Percentiles rank a stretch among this genome's conserved stretches.
These are phyloP conservation scores for Trametes sp. DNA, from an alignment of 1,284 basidiomycete species.

Conservation along the genomic window DNA sequence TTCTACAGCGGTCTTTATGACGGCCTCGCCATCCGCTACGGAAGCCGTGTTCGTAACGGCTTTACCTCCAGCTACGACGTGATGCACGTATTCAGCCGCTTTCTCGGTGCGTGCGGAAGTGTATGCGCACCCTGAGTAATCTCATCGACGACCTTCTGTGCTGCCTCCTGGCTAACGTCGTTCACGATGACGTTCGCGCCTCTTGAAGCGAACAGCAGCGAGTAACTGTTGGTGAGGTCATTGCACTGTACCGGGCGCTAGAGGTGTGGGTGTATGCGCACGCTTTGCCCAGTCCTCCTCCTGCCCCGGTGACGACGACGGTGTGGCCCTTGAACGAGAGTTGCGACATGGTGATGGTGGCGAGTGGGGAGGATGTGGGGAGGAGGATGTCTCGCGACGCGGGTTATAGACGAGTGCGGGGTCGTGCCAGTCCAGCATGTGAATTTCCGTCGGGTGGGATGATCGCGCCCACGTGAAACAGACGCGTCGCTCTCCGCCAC, in stretches of 20 bases:
- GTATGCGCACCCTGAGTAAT: conserved; percentile 76
- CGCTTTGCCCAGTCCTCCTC: conserved; percentile 93
- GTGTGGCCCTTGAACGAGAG: conserved; percentile 92
- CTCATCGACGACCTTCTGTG: conserved; percentile 93
- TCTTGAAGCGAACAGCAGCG: conserved; percentile 87
- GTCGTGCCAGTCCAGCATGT: conserved; percentile 27
- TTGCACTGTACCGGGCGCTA: neutral
- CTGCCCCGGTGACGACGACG: conserved; percentile 95
- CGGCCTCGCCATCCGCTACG: conserved; percentile 87
- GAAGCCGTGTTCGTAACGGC: conserved; percentile 90
- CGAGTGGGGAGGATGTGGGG: conserved; percentile 1
- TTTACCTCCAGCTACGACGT: conserved; percentile 79
- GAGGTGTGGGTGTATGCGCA: conserved; percentile 42
- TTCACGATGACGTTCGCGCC: conserved; percentile 97
- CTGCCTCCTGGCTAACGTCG: conserved; percentile 90
- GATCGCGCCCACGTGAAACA: conserved; percentile 30
- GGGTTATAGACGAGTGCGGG: conserved; percentile 21
- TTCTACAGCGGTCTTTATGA: conserved; percentile 89
- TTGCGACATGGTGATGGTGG: conserved; percentile 50
- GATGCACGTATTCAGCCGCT: neutral
- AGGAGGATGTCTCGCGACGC: neutral
- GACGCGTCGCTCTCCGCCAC: conserved; percentile 19
- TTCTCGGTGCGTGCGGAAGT: neutral
- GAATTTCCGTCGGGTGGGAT: conserved; percentile 21
- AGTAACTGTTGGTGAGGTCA: conserved; percentile 68